Percentiles rank a stretch among this genome's conserved stretches.
Evolutionary conservation across 2,329 filamentous ascomycete genomes (phyloP).

Genomic region (Truncatella angustata): DNA sequence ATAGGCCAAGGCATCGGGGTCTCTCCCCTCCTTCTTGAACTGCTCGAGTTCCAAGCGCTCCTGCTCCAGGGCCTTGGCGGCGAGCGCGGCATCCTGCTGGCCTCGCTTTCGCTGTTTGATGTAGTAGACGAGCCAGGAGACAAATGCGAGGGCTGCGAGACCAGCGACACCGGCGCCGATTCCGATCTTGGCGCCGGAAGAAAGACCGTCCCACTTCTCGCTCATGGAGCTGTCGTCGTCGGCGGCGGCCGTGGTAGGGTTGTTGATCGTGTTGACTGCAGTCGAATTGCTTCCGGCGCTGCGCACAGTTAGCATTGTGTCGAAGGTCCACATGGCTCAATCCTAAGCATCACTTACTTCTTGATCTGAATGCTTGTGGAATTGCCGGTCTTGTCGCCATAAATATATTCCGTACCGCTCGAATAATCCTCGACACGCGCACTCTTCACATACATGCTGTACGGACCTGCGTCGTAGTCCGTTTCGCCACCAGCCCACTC

Average conservation of each 20-base stretch:
- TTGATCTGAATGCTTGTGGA: conserved; percentile 63
- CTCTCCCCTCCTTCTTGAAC: conserved; percentile 44
- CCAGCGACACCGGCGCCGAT: conserved; percentile 50
- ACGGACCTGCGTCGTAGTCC: conserved; percentile 65
- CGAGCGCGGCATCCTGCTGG: conserved; percentile 46
- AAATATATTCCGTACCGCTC: conserved; percentile 64
- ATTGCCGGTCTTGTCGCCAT: conserved; percentile 57
- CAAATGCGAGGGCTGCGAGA: conserved; percentile 33
- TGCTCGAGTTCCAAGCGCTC: conserved; percentile 52
- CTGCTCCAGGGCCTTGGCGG: conserved; percentile 40
- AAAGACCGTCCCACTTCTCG: conserved; percentile 55
- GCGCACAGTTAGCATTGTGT: conserved; percentile 12
- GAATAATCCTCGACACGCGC: conserved; percentile 55
- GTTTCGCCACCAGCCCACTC: conserved; percentile 70
- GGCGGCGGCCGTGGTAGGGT: conserved; percentile 19
- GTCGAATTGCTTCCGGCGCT: conserved; percentile 56
- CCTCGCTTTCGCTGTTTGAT: conserved; percentile 54
- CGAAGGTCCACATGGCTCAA: no score
- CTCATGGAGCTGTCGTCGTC: conserved; percentile 40
- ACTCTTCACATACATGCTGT: conserved; percentile 71
- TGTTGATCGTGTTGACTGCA: conserved; percentile 42
- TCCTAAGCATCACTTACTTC: conserved; percentile 44
- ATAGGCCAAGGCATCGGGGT: conserved; percentile 44
- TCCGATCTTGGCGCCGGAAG: conserved; percentile 47
- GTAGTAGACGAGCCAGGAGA: conserved; percentile 49